Percentiles rank a stretch among this genome's conserved stretches.
Evolutionary conservation across 495 filamentous ascomycete genomes (phyloP).

Genomic region (Amniculicola lignicola): DNA sequence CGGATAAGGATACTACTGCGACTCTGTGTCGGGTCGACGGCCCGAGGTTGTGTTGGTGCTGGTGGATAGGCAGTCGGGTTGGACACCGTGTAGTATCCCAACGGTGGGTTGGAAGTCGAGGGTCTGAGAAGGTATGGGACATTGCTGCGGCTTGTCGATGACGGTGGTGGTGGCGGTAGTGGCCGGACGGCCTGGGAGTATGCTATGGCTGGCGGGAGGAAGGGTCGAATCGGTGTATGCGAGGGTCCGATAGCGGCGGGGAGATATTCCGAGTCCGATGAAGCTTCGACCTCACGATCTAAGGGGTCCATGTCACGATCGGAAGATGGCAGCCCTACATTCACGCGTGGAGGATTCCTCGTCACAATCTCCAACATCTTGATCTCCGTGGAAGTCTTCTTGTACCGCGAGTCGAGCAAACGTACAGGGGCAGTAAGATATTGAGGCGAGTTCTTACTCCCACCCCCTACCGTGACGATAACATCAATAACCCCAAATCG

Average conservation of each 20-base stretch:
- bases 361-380: background rate
- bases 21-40: too few relatives aligned
- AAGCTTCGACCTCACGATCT: background rate
- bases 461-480: slow-evolving; percentile 39
- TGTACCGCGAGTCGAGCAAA: slow-evolving; percentile 30
- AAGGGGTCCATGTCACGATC: background rate
- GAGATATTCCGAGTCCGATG: background rate
- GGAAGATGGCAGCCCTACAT: background rate
- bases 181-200: too few relatives aligned
- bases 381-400: background rate
- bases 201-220: too few relatives aligned
- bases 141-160: too few relatives aligned
- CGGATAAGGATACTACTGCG: too few relatives aligned
- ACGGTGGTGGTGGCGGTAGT: too few relatives aligned
- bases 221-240: background rate
- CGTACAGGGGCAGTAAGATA: slow-evolving; percentile 35
- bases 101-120: too few relatives aligned
- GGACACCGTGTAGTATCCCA: too few relatives aligned
- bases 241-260: background rate
- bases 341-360: background rate
- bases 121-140: too few relatives aligned
- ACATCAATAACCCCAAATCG: slow-evolving; percentile 46
- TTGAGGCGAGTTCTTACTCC: slow-evolving; percentile 31
- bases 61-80: too few relatives aligned
- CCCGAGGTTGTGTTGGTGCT: too few relatives aligned